Evolutionary conservation across 352 stramenopile genomes (phyloP), one percentile per base, ranked within the genome.

Genomic region (Aphanomyces cochlioides): DNA sequence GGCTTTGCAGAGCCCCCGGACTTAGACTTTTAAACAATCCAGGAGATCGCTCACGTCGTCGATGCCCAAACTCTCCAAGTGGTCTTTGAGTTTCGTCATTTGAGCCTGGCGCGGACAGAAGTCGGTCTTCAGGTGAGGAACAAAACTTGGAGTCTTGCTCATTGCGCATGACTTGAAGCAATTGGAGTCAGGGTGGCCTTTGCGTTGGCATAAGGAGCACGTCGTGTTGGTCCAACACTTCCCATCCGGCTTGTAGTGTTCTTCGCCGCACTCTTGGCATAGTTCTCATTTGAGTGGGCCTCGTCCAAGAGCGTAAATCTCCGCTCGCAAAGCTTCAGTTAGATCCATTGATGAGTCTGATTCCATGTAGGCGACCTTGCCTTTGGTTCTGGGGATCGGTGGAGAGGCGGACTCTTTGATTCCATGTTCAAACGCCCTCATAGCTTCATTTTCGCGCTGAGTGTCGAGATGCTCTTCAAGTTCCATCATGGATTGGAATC

Each of bases 1-100:
- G n/a, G 45, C n/a, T 15, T 15, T n/a, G 45, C 45, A 53, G 13
- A 1, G n/a, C 45, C n/a, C 45, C n/a, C 45, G 45, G 45, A 19
- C 45, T 53, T 53, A 53, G 13, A 53, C 13, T 15, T 53, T 53
- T 53, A 53, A 53, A 53, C 45, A 19, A 53, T 53, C 45, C 45
- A 53, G 13, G 45, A n/a, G 13, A 28, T 28, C 28, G 45, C 1
- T 15, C 45, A 53, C 13, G 45, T 19, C 45, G n/a, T 53, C 45
- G 45, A 53, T 53, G n/a, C 13, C 13, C n/a, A n/a, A 15, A 19
- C 13, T n/a, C 45, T 28, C 45, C 13, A 53, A 19, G n/a, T 53
- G 45, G n/a, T 53, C 45, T 19, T 19, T 19, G 45, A 15, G 45
- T 2, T 53, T 53, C 45, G 2, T 19, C 13, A n/a, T 53, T 53